phyloP scores from a whole-genome alignment of 768 basidiomycete genomes.

The Serendipita sp. region DNA sequence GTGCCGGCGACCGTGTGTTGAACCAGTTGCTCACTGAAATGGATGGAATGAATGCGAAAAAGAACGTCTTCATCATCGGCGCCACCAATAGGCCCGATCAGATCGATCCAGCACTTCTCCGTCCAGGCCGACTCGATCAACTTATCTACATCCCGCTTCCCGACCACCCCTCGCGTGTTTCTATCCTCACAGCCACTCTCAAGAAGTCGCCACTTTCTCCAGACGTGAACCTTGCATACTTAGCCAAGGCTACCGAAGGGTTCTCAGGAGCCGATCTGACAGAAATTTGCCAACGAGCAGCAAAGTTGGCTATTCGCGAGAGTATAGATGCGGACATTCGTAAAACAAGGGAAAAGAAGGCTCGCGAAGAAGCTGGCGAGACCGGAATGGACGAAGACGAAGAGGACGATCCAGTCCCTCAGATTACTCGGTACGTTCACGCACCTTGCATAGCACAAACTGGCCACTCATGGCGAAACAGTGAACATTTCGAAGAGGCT shows the following conservation, averaged over 20 bases:
- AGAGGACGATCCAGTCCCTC: conserved; percentile 60
- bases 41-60: conserved; percentile 98
- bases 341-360: conserved; percentile 58
- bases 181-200: conserved; percentile 80
- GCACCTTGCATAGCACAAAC: background rate
- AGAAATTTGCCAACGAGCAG: conserved; percentile 97
- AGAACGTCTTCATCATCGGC: conserved; percentile 97
- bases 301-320: conserved; percentile 91
- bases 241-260: conserved; percentile 86
- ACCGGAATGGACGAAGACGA: conserved; percentile 59
- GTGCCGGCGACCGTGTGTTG: conserved; percentile 93
- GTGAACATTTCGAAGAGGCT: conserved; percentile 95
- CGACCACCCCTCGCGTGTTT: conserved; percentile 78
- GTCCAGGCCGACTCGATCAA: conserved; percentile 97
- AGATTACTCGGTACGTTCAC: conserved; percentile 50
- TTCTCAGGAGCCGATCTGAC: conserved; percentile 99
- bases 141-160: conserved; percentile 98
- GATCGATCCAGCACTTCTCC: conserved; percentile 81
- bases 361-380: conserved; percentile 57
- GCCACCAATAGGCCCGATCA: conserved; percentile 95
- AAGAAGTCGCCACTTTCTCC: conserved; percentile 80
- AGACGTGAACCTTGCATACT: conserved; percentile 69
- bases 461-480: conserved; percentile 16
- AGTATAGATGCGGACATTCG: conserved; percentile 88
- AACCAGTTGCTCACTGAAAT: conserved; percentile 97